phyloP scores from a whole-genome alignment of 1,284 basidiomycete species.

The Cryptococcus hybrid region DNA sequence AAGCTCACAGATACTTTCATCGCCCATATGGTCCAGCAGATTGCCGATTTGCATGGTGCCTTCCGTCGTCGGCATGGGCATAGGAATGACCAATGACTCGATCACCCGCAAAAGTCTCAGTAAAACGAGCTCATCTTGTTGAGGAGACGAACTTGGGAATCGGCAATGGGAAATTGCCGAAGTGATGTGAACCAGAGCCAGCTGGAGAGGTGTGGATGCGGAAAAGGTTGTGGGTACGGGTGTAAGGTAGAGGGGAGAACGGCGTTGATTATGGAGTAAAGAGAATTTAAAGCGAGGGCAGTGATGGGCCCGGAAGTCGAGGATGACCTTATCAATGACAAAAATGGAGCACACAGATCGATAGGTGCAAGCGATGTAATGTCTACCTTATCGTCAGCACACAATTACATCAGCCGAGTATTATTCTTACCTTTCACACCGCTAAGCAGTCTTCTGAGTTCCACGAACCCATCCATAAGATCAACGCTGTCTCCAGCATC shows the following conservation, averaged over 20 bases:
- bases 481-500: constrained; percentile 55
- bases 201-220: constrained; percentile 41
- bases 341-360: constrained; percentile 76
- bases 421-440: constrained; percentile 65
- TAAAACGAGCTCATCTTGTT: constrained; percentile 93
- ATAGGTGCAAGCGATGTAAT: constrained; percentile 61
- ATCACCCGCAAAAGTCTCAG: constrained; percentile 90
- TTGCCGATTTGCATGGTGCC: constrained; percentile 52
- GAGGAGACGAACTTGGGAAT: constrained; percentile 94
- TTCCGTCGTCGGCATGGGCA: constrained; percentile 15
- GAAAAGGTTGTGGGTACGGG: constrained; percentile 21
- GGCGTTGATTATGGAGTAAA: constrained; percentile 83
- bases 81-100: constrained; percentile 68
- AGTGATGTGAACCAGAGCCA: constrained; percentile 79
- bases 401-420: neutral
- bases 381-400: constrained; percentile 49
- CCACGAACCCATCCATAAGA: constrained; percentile 85
- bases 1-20: constrained; percentile 97
- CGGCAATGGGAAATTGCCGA: constrained; percentile 92
- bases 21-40: constrained; percentile 61
- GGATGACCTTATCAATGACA: constrained; percentile 87
- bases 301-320: constrained; percentile 93
- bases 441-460: constrained; percentile 72
- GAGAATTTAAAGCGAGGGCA: constrained; percentile 76
- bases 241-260: constrained; percentile 56